A percentile compares a stretch with the other conserved stretches of the same genome.
phyloP scores from a whole-genome alignment of 345 rosid genomes.

The Pelargonium nanum region DNA sequence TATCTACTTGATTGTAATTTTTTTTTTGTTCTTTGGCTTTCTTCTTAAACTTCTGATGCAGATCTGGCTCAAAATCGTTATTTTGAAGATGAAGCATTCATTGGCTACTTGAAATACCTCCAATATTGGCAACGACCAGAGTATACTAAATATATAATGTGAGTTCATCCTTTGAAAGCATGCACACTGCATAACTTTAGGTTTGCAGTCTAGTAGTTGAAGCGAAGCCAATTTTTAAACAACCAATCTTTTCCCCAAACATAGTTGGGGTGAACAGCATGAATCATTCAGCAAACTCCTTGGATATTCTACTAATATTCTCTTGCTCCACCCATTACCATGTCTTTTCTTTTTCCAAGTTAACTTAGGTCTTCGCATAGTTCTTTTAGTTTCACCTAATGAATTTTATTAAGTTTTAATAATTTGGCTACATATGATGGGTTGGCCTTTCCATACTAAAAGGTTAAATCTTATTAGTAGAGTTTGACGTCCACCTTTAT shows the following conservation, averaged over 20 bases:
- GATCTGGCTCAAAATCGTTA: slow-evolving; percentile 98
- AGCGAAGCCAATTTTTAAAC: neutral
- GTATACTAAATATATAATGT: slow-evolving; percentile 85
- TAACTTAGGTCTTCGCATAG: too few species aligned
- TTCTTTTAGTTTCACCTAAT: too few species aligned
- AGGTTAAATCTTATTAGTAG: too few species aligned
- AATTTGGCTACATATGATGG: too few species aligned
- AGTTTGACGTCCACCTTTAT: too few species aligned
- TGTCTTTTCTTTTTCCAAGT: too few species aligned
- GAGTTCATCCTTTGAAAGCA: slow-evolving; percentile 19
- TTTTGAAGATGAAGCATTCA: slow-evolving; percentile 93
- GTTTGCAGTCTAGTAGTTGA: neutral
- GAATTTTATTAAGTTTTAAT: too few species aligned
- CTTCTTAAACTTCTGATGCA: slow-evolving; percentile 17
- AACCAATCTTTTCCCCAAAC: neutral
- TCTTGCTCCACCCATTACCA: too few species aligned
- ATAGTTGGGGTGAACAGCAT: neutral
- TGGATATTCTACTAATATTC: too few species aligned
- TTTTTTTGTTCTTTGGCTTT: neutral
- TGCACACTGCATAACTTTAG: slow-evolving; percentile 1
- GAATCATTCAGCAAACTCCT: too few species aligned
- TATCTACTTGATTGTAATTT: neutral
- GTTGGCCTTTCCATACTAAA: too few species aligned
- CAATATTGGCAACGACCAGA: slow-evolving; percentile 95
- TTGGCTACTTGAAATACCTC: slow-evolving; percentile 93